A percentile compares a stretch with the other conserved stretches of the same genome.
Conservation (phyloP, 345 rosid genomes). For the Odontarrhena argentea region DNA sequence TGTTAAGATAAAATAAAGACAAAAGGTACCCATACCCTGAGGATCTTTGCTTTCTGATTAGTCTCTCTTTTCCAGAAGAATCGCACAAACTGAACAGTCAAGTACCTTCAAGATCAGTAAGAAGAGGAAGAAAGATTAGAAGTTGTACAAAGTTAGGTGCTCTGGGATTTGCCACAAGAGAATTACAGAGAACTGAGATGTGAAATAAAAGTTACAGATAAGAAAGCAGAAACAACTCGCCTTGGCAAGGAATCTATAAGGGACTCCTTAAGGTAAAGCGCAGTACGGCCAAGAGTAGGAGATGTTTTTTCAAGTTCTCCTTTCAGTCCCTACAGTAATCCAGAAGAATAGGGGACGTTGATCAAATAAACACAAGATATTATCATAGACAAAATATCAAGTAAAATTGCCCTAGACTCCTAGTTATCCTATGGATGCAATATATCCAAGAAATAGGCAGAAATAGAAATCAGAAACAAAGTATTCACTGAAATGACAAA, state of each 20-base stretch:
- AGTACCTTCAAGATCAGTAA: constrained; percentile 61
- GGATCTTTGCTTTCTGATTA: constrained; percentile 97
- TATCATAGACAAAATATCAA: constrained; percentile 5
- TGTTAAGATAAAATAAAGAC: constrained; percentile 16
- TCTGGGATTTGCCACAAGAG: constrained; percentile 6
- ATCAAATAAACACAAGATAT: constrained; percentile 9
- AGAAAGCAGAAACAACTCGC: constrained; percentile 41
- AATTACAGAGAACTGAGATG: constrained; percentile 11
- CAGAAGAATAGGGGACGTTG: constrained; percentile 2
- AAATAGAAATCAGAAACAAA: constrained; percentile 21
- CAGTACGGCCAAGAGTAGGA: constrained; percentile 83
- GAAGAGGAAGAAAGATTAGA: constrained; percentile 11
- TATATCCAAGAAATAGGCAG: background rate
- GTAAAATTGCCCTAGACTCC: background rate
- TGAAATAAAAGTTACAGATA: background rate
- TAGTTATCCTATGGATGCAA: background rate
- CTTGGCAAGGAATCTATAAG: constrained; percentile 80
- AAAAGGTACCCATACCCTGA: constrained; percentile 60
- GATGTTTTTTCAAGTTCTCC: constrained; percentile 96
- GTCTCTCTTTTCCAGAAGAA: constrained; percentile 99
- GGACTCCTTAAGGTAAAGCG: constrained; percentile 82
- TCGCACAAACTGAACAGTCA: constrained; percentile 97
- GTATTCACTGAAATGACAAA: background rate
- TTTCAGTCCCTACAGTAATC: constrained; percentile 70
- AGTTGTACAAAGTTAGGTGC: constrained; percentile 1